Conservation (phyloP, 2,329 filamentous ascomycete genomes). For the Aspergillus sp. region DNA sequence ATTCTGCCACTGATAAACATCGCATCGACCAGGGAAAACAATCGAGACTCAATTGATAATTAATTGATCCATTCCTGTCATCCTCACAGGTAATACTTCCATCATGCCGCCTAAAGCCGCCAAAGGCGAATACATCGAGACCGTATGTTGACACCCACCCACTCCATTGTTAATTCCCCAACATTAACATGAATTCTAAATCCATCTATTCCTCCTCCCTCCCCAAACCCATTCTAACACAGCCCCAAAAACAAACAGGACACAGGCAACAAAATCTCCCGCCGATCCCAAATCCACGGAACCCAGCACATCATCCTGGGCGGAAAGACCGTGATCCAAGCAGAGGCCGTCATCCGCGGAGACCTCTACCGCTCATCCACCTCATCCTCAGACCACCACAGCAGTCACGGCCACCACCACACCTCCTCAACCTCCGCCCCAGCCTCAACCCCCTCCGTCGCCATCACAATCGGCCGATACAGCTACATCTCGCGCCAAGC, state of each 20-base stretch:
- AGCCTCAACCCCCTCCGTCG: slow-evolving; percentile 35
- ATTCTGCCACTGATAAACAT: not conserved
- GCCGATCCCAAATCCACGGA: slow-evolving; percentile 85
- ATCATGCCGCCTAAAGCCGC: slow-evolving; percentile 72
- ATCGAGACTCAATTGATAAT: not conserved
- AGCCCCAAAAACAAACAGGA: slow-evolving; percentile 57
- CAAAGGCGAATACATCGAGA: slow-evolving; percentile 96
- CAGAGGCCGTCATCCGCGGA: slow-evolving; percentile 89
- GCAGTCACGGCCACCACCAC: not conserved
- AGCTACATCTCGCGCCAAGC: slow-evolving; percentile 80
- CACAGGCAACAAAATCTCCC: slow-evolving; percentile 97
- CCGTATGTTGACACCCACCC: slow-evolving; percentile 55
- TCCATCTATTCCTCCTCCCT: not conserved
- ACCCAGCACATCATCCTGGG: slow-evolving; percentile 98
- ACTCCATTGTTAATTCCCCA: no score
- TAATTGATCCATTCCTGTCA: not conserved
- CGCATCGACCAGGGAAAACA: not conserved
- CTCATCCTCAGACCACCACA: slow-evolving; percentile 18
- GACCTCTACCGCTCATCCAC: slow-evolving; percentile 66
- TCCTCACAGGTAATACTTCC: not conserved
- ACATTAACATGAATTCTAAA: no score
- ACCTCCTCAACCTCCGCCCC: slow-evolving; percentile 22
- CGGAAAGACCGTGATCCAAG: slow-evolving; percentile 93
- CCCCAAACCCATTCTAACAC: slow-evolving; percentile 4
- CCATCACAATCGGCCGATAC: slow-evolving; percentile 87